A percentile compares a stretch with the other conserved stretches of the same genome.
Conservation (phyloP, 75 land plant species). For the Pinus albicaulis region DNA sequence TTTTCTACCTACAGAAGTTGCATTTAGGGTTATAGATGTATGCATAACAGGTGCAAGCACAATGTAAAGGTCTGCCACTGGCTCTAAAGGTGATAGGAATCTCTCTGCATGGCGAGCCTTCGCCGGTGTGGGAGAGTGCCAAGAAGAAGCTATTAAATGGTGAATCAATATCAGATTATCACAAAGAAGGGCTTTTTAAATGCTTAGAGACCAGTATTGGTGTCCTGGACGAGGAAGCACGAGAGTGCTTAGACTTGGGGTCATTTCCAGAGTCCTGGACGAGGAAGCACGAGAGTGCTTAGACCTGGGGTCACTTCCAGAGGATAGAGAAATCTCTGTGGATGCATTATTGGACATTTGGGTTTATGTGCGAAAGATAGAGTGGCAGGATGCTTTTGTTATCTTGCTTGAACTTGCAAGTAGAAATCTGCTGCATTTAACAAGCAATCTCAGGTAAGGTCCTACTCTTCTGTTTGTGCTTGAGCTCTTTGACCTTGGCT, state of each 20-base stretch:
- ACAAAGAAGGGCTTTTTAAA: conserved; percentile 40
- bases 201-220: conserved; percentile 43
- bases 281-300: too few relatives aligned
- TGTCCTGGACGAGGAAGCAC: conserved; percentile 20
- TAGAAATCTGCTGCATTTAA: conserved; percentile 46
- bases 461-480: background rate
- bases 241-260: conserved; percentile 72
- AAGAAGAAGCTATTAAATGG: conserved; percentile 36
- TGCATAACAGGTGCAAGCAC: conserved; percentile 30
- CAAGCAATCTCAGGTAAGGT: background rate
- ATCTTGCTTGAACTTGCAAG: conserved; percentile 49
- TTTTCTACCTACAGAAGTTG: background rate
- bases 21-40: background rate
- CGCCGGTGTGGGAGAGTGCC: conserved; percentile 46
- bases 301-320: conserved; percentile 59
- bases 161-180: conserved; percentile 45
- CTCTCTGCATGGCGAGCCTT: conserved; percentile 33
- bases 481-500: background rate
- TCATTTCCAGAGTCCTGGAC: too few relatives aligned
- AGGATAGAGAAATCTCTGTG: conserved; percentile 53
- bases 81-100: conserved; percentile 70
- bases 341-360: conserved; percentile 59
- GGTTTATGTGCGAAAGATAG: conserved; percentile 48
- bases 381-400: conserved; percentile 53
- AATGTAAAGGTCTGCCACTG: conserved; percentile 64